Percentiles rank a stretch among this genome's conserved stretches.
These are phyloP conservation scores for Arachis hypogaea DNA, from an alignment of 306 rosid genomes.

Conservation along the genomic window DNA sequence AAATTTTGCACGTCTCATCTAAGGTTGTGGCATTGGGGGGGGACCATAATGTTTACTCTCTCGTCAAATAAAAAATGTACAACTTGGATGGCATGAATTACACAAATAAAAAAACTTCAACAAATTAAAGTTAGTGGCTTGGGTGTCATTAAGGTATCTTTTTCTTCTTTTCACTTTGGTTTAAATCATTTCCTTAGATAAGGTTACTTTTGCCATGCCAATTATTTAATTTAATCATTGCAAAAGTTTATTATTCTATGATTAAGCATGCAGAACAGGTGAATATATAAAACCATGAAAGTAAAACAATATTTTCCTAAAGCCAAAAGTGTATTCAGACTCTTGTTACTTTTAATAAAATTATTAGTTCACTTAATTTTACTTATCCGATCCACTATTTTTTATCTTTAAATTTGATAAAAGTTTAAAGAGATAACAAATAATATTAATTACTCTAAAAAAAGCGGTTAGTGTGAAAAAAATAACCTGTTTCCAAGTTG, in stretches of 20 bases:
- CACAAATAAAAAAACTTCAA: constrained; percentile 20
- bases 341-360: too few species aligned
- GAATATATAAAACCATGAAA: neutral
- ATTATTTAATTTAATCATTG: constrained; percentile 16
- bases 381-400: too few species aligned
- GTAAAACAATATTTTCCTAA: too few species aligned
- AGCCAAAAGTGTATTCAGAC: neutral
- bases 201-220: neutral
- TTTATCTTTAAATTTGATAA: too few species aligned
- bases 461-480: neutral
- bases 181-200: constrained; percentile 25
- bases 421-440: too few species aligned
- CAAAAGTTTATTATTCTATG: neutral
- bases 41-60: constrained; percentile 14
- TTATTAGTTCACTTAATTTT: too few species aligned
- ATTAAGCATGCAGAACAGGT: constrained; percentile 34
- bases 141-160: constrained; percentile 26
- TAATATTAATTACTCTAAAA: neutral
- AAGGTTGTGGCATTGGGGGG: constrained; percentile 18
- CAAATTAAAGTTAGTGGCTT: constrained; percentile 12
- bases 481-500: constrained; percentile 90
- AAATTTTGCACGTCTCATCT: constrained; percentile 30
- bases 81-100: constrained; percentile 26
- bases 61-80: constrained; percentile 29
- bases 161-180: constrained; percentile 27